phyloP scores from a whole-genome alignment of 495 filamentous ascomycete genomes.

The Cudoniella acicularis region DNA sequence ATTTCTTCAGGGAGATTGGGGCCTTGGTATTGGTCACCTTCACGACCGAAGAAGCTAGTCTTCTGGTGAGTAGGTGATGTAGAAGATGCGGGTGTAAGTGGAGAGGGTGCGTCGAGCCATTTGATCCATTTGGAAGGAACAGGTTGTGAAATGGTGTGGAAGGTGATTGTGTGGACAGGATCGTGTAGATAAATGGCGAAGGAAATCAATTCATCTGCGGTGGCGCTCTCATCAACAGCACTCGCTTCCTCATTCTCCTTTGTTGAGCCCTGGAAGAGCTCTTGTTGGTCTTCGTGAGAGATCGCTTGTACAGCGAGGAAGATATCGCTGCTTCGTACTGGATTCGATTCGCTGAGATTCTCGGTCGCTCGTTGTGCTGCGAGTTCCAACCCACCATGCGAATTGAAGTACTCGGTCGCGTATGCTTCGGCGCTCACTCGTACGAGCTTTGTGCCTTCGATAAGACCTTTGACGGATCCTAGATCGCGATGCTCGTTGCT shows the following conservation, averaged over 20 bases:
- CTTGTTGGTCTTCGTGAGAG: slow-evolving; percentile 52
- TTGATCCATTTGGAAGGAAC: slow-evolving; percentile 84
- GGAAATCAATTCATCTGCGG: slow-evolving; percentile 52
- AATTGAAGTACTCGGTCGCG: slow-evolving; percentile 73
- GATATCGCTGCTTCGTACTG: slow-evolving; percentile 86
- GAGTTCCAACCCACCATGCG: slow-evolving; percentile 72
- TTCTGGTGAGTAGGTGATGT: slow-evolving; percentile 33
- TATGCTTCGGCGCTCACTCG: slow-evolving; percentile 85
- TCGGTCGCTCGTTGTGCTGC: slow-evolving; percentile 74
- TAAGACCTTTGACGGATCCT: slow-evolving; percentile 72
- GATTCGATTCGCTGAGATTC: slow-evolving; percentile 75
- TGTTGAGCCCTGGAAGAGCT: slow-evolving; percentile 61
- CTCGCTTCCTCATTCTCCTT: slow-evolving; percentile 37
- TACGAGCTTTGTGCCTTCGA: slow-evolving; percentile 86
- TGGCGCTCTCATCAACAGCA: slow-evolving; percentile 41
- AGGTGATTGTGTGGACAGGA: slow-evolving; percentile 87
- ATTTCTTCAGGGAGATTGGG: slow-evolving; percentile 73
- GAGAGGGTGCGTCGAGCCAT: slow-evolving; percentile 81
- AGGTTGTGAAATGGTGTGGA: slow-evolving; percentile 75
- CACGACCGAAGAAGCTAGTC: slow-evolving; percentile 29
- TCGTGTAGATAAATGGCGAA: slow-evolving; percentile 94
- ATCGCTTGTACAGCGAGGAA: slow-evolving; percentile 93
- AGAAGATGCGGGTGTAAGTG: slow-evolving; percentile 38
- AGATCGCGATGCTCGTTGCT: slow-evolving; percentile 66
- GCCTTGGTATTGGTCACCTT: slow-evolving; percentile 17